Conservation (phyloP, 1,284 basidiomycete genomes). For the Agaricales sp. region DNA sequence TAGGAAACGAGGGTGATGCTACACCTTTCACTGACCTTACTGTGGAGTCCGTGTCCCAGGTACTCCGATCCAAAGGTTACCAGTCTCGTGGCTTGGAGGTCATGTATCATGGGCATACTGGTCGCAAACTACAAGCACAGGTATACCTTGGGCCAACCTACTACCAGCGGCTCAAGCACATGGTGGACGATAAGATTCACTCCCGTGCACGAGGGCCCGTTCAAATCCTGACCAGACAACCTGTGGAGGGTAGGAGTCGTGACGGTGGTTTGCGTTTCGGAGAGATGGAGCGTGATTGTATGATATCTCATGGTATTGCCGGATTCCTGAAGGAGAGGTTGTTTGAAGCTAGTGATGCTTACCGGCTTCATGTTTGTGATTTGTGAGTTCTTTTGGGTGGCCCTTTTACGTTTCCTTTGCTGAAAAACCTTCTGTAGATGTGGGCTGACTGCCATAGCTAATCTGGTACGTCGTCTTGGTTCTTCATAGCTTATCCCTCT, state of each 20-base stretch:
- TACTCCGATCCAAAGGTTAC: constrained; percentile 80
- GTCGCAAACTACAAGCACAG: constrained; percentile 94
- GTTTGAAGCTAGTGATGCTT: constrained; percentile 93
- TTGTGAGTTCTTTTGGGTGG: constrained; percentile 48
- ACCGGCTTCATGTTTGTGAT: constrained; percentile 92
- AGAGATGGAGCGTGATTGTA: constrained; percentile 99
- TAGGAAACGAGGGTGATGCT: constrained; percentile 95
- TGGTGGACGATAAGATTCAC: constrained; percentile 99
- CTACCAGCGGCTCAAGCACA: constrained; percentile 98
- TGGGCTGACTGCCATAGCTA: constrained; percentile 91
- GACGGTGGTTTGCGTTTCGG: constrained; percentile 99
- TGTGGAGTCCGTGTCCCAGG: constrained; percentile 86
- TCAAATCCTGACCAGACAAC: constrained; percentile 95
- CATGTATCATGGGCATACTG: constrained; percentile 99
- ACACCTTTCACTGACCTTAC: constrained; percentile 98
- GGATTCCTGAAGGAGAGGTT: constrained; percentile 94
- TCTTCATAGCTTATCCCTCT: background rate
- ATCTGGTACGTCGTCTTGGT: constrained; percentile 48
- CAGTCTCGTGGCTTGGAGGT: constrained; percentile 95
- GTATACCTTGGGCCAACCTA: constrained; percentile 98
- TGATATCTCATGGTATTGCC: constrained; percentile 99
- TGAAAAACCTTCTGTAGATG: constrained; percentile 42
- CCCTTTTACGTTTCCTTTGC: background rate
- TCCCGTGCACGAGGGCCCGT: constrained; percentile 95
- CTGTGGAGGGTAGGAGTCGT: constrained; percentile 97